phyloP scores from a whole-genome alignment of 768 basidiomycete genomes.

The Suillus clintonianus region DNA sequence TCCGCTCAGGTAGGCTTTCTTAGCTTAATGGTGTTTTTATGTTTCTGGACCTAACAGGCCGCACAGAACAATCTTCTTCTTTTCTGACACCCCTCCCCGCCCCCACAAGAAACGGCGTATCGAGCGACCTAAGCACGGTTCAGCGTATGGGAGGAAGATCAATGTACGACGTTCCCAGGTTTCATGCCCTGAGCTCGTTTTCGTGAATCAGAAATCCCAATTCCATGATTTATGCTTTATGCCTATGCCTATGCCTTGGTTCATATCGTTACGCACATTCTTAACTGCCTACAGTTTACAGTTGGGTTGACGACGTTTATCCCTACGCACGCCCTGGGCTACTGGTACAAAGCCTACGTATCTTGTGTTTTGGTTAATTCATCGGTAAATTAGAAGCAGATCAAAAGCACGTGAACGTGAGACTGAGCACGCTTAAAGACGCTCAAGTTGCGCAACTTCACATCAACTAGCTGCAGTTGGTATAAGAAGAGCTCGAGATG shows the following conservation, averaged over 20 bases:
- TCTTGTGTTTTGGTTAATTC: background rate
- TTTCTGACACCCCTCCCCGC: conserved; percentile 59
- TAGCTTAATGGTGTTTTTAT: background rate
- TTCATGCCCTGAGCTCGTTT: conserved; percentile 1
- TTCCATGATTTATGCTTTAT: conserved; percentile 2
- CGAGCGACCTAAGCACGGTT: conserved; percentile 75
- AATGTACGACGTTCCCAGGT: conserved; percentile 16
- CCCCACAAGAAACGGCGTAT: conserved; percentile 74
- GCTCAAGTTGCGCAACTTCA: background rate
- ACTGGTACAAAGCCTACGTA: background rate
- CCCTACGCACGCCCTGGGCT: background rate
- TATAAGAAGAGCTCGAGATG: background rate
- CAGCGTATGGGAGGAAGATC: conserved; percentile 58
- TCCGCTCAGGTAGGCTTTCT: conserved; percentile 50
- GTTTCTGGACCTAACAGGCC: background rate
- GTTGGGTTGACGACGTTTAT: background rate
- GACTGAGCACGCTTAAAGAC: background rate
- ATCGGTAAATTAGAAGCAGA: background rate
- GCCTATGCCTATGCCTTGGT: conserved; percentile 1
- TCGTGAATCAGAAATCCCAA: background rate
- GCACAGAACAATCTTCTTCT: conserved; percentile 25
- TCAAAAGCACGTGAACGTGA: background rate
- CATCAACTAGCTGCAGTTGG: background rate
- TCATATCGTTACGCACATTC: background rate
- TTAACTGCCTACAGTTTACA: conserved; percentile 1